phyloP scores from a whole-genome alignment of 768 basidiomycete genomes.

The Suillus paluster region DNA sequence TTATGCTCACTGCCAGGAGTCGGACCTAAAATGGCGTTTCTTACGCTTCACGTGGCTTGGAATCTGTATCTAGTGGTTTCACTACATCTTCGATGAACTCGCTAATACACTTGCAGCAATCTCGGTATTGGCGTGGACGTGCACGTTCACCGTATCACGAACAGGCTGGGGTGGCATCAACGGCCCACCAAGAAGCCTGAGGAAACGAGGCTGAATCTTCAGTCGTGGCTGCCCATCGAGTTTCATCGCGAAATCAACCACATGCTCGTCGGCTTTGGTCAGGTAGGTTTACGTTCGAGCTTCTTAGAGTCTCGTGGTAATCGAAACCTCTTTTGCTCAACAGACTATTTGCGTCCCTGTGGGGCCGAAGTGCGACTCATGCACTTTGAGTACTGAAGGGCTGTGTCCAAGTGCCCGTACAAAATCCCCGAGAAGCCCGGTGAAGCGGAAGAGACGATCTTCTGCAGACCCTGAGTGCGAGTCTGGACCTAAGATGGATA shows the following conservation, averaged over 20 bases:
- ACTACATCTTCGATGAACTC: neutral
- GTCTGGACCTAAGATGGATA: slow-evolving; percentile 43
- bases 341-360: slow-evolving; percentile 73
- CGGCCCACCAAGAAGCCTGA: slow-evolving; percentile 85
- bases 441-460: slow-evolving; percentile 11
- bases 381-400: slow-evolving; percentile 55
- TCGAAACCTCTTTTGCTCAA: neutral
- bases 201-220: slow-evolving; percentile 78
- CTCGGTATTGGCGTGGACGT: slow-evolving; percentile 95
- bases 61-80: slow-evolving; percentile 51
- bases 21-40: slow-evolving; percentile 96
- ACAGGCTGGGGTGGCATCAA: slow-evolving; percentile 91
- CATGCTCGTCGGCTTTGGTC: slow-evolving; percentile 83
- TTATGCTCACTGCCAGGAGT: slow-evolving; percentile 89
- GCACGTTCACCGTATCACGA: slow-evolving; percentile 95
- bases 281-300: slow-evolving; percentile 47
- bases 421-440: slow-evolving; percentile 23
- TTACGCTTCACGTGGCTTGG: slow-evolving; percentile 86
- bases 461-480: slow-evolving; percentile 6
- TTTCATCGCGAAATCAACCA: slow-evolving; percentile 79
- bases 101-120: slow-evolving; percentile 52
- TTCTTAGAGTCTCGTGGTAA: neutral
- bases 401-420: slow-evolving; percentile 72
- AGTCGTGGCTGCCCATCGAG: slow-evolving; percentile 83
- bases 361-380: slow-evolving; percentile 66